Evolutionary conservation across 768 basidiomycete genomes (phyloP), one percentile per base, ranked within the genome.

Genomic region (Flagelloscypha sp.): DNA sequence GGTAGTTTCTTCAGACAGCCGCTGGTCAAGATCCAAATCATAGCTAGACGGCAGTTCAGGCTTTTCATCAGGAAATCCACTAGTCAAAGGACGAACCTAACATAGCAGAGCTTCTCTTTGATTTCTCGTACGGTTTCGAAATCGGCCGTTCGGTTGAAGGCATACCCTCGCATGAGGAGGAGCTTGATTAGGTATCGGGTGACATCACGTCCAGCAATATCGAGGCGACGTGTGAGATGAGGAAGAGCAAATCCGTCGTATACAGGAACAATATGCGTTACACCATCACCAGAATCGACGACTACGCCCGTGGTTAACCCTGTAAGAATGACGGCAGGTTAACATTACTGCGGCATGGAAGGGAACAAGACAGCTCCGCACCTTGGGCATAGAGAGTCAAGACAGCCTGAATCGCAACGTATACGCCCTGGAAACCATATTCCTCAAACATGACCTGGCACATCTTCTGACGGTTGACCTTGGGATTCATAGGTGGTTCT

Each of bases 161-260:
- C 95, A 58, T 99, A 98, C n/a, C 95, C 95, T n/a, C 94, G 80
- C 93, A 97, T 97, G 48, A 98, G 76, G 22, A 99, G 70, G n/a
- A 99, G 73, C 63, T 98, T 99, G 75, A 99, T 99, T 60, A 99
- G 68, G 61, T 99, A 99, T 49, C 92, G 79, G 30, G 95, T 99
- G 30, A 99, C 95, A 56, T 99, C 95, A 45, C 95, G 79, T 13
- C 95, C 95, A 36, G 95, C 95, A 48, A 99, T 97, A 53, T 99
- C 95, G 41, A 99, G 69, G 43, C 95, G 82, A 24, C 84, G 76
- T 2, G 90, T 98, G 29, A 98, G 70, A 58, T 98, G 95, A 1
- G 94, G 94, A 33, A 99, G 76, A 2, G 94, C 81, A 54, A 82
- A 98, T 20, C 95, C 95, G 38, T 97, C 92, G 56, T 94, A 99